These are phyloP conservation scores for Helicocarpus griseus DNA, from an alignment of 2,329 filamentous ascomycete genomes.

Conservation along the genomic window DNA sequence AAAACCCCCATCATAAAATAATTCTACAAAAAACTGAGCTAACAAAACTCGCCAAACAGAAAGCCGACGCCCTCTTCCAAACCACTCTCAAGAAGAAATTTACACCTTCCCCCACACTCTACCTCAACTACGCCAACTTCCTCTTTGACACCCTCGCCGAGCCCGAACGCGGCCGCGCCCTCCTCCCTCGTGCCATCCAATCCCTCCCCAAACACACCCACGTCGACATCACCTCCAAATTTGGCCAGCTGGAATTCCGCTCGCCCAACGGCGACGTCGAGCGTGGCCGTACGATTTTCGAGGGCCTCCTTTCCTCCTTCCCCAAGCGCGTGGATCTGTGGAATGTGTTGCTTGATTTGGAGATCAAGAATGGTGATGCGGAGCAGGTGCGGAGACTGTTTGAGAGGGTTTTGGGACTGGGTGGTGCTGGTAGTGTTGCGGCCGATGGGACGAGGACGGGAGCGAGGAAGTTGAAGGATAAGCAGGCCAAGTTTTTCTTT, in stretches of 20 bases:
- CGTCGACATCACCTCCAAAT: slow-evolving; percentile 70
- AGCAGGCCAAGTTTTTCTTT: slow-evolving; percentile 79
- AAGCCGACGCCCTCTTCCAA: slow-evolving; percentile 83
- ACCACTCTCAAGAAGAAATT: slow-evolving; percentile 85
- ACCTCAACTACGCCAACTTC: slow-evolving; percentile 93
- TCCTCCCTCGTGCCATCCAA: slow-evolving; percentile 77
- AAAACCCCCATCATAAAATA: not conserved
- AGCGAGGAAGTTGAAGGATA: slow-evolving; percentile 63
- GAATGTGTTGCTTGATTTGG: slow-evolving; percentile 84
- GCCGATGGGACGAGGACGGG: slow-evolving; percentile 30
- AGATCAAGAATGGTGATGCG: slow-evolving; percentile 52
- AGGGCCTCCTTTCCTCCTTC: slow-evolving; percentile 72
- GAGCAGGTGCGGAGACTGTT: slow-evolving; percentile 67
- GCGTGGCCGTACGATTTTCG: slow-evolving; percentile 88
- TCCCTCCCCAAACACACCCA: slow-evolving; percentile 62
- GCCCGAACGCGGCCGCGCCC: slow-evolving; percentile 63
- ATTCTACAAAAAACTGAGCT: slow-evolving; percentile 1
- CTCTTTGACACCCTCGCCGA: slow-evolving; percentile 64
- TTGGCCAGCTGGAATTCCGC: slow-evolving; percentile 85
- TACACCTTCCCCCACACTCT: slow-evolving; percentile 67
- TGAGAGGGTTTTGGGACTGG: slow-evolving; percentile 55
- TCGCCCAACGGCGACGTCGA: slow-evolving; percentile 75
- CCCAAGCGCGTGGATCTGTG: slow-evolving; percentile 87
- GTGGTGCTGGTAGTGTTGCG: slow-evolving; percentile 37
- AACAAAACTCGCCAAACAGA: slow-evolving; percentile 44